Base-by-base conservation (phyloP, 2,329 filamentous ascomycete species). In the Atkinsonella hypoxylon region DNA sequence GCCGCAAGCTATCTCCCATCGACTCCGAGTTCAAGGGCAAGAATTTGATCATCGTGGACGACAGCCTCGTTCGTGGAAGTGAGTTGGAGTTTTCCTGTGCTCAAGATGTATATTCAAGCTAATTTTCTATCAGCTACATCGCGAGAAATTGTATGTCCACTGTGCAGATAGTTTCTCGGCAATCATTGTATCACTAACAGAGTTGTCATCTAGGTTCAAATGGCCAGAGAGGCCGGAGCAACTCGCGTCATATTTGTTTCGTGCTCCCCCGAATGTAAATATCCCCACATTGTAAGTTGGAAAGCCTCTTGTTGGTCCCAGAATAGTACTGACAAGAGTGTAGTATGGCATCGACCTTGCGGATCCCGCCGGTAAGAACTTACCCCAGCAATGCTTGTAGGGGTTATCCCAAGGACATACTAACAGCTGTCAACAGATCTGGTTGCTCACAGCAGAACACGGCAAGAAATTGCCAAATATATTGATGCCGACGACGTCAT, bases 1-100 rank as follows among this genome's bases (percentile, higher is more conserved):
- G 91, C 4, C 81, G 90, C 46, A 97, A 97, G 70, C 76, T 97
- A 39, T 91, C 87, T 54, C 81, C 90, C 18, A 95, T 96, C 68
- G 80, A 83, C 26, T 82, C 83, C 38, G 89, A 96, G 63, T 96
- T 96, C 67, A 75, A 82, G 51, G 87, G 79, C 57, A 83, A 85
- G 59, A 86, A 83, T 53, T 85, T 97, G 8, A 74, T 89, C 11
- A 72, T 97, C 0, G 87, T 96, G 1, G 91, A 96, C 59, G 91
- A 96, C 68, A 88, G 82, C 59, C 89, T 95, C 53, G 90, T 95
- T 4, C 80, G 90, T 38, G 90, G 50, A 18, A 38, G 17, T 40
- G 13, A 47, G 22, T 47, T 18, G 8, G 89, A 17, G 49, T 36
- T 30, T 26, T 31, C 34, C 36, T 18, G 9, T 45, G 2, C 22